Evolutionary conservation across 108 stramenopile genomes (phyloP), one percentile per base, ranked within the genome.

Genomic region (Seminavis robusta): DNA sequence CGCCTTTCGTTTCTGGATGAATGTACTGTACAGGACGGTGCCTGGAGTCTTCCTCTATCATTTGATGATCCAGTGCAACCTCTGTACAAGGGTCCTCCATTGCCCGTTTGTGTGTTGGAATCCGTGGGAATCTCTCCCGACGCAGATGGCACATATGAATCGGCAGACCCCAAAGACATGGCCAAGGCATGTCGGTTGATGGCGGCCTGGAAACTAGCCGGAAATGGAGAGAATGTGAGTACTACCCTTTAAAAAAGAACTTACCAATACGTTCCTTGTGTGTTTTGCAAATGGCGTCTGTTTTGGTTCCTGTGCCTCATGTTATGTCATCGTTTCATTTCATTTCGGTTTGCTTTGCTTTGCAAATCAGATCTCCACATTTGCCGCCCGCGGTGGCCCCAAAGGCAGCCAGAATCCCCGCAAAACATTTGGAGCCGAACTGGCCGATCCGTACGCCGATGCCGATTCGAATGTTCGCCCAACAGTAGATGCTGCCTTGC

Each of bases 201-300:
- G 82, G 90, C 90, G 0, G 90, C 77, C 13, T 88, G 86, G 86
- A 92, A 92, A 46, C 38, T 92, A 30, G 77, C 81, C 20, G 67
- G 80, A 17, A 82, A 82, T 47, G 81, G 81, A 15, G 49, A 57
- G 24, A 74, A 70, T 36, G 76, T 76, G 29, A 56, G 61, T 65
- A 16, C 11, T 41, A 11, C n/a, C n/a, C n/a, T n/a, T n/a, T n/a
- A n/a, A n/a, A n/a, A n/a, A n/a, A n/a, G n/a, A n/a, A n/a, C n/a
- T n/a, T n/a, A n/a, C n/a, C n/a, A n/a, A n/a, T n/a, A n/a, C n/a
- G n/a, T n/a, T n/a, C n/a, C n/a, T n/a, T n/a, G n/a, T n/a, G n/a
- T n/a, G n/a, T n/a, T n/a, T n/a, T n/a, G n/a, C n/a, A n/a, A n/a
- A n/a, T n/a, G n/a, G n/a, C n/a, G n/a, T n/a, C n/a, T n/a, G n/a